Conservation (phyloP, 345 rosid genomes). For the Linum lewisii region DNA sequence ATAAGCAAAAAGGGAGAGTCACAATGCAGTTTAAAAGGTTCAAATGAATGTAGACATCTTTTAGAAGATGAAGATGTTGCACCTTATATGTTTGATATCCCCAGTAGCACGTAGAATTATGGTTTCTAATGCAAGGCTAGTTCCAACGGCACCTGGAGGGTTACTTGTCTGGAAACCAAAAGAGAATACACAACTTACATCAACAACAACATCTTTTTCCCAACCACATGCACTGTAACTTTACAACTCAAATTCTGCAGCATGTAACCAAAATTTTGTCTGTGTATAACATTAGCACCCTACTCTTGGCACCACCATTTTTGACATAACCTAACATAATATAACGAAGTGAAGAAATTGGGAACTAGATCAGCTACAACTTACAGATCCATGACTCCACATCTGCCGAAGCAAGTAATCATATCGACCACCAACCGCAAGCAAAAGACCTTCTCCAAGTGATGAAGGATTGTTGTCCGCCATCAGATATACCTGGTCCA, state of each 20-base stretch:
- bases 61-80: slow-evolving; percentile 14
- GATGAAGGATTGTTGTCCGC: slow-evolving; percentile 65
- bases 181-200: slow-evolving; percentile 5
- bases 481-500: slow-evolving; percentile 47
- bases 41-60: not conserved
- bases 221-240: too few species aligned
- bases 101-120: slow-evolving; percentile 54
- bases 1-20: slow-evolving; percentile 6
- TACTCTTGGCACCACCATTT: too few species aligned
- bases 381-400: slow-evolving; percentile 54
- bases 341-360: not conserved
- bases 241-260: too few species aligned
- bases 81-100: slow-evolving; percentile 66
- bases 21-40: slow-evolving; percentile 7
- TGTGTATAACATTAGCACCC: not conserved
- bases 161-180: slow-evolving; percentile 49
- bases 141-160: slow-evolving; percentile 85
- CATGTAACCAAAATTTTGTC: not conserved
- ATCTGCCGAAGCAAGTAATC: slow-evolving; percentile 70
- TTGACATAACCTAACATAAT: too few species aligned
- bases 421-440: slow-evolving; percentile 95
- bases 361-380: slow-evolving; percentile 21
- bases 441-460: slow-evolving; percentile 57
- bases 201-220: too few species aligned
- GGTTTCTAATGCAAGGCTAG: slow-evolving; percentile 81